A percentile compares a stretch with the other conserved stretches of the same genome.
Evolutionary conservation across 1,284 basidiomycete species (phyloP).

Genomic region (Phylloboletellus chloephorus): DNA sequence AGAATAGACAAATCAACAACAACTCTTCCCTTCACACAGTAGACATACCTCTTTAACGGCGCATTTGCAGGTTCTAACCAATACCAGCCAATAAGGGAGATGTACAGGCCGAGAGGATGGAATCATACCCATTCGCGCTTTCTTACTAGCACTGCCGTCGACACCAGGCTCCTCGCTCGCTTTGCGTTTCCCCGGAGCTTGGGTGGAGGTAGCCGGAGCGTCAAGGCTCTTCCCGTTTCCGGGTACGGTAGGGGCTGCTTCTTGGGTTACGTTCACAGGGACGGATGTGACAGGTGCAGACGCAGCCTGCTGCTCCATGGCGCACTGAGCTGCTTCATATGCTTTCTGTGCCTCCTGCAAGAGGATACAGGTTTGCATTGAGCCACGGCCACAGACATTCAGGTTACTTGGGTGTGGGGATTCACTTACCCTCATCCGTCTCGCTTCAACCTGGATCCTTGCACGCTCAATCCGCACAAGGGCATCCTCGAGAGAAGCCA

Average conservation of each 20-base stretch:
- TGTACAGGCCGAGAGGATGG: not conserved
- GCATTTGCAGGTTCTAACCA: constrained; percentile 40
- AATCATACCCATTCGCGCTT: constrained; percentile 49
- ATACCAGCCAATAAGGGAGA: constrained; percentile 7
- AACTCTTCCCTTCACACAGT: not conserved
- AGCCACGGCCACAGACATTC: not conserved
- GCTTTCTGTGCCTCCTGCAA: constrained; percentile 57
- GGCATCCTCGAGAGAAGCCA: constrained; percentile 65
- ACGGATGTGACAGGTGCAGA: constrained; percentile 34
- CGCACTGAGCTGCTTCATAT: constrained; percentile 47
- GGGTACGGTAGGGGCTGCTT: constrained; percentile 1
- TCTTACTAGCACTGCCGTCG: constrained; percentile 53
- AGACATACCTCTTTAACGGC: constrained; percentile 57
- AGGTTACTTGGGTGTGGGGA: not conserved
- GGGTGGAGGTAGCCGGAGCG: constrained; percentile 20
- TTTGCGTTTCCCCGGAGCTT: constrained; percentile 53
- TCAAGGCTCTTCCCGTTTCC: constrained; percentile 52
- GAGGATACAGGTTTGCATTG: constrained; percentile 2
- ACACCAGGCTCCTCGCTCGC: constrained; percentile 46
- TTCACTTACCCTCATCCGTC: constrained; percentile 59
- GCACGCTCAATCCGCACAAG: constrained; percentile 65
- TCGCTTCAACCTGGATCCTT: constrained; percentile 54
- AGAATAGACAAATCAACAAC: not conserved
- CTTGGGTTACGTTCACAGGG: constrained; percentile 13
- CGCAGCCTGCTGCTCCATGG: constrained; percentile 40